These are phyloP conservation scores for Myxozyma sirexii DNA, from an alignment of 805 yeast genomes.

Conservation along the genomic window DNA sequence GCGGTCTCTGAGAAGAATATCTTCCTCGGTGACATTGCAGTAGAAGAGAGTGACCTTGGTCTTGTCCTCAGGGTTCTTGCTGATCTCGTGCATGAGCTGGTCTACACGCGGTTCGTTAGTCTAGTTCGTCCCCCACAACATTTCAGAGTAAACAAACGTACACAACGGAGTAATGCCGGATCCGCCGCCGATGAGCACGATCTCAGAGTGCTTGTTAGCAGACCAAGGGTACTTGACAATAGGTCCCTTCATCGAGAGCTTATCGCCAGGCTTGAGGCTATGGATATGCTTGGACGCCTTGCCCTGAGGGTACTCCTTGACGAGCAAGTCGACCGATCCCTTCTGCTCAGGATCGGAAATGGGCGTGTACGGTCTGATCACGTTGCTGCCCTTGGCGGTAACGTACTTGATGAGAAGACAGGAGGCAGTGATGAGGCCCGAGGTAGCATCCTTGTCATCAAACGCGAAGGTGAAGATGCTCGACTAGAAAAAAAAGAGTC, in stretches of 20 bases:
- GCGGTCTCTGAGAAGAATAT: slow-evolving; percentile 77
- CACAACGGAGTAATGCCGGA: slow-evolving; percentile 91
- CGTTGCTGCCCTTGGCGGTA: slow-evolving; percentile 78
- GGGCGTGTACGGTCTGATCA: slow-evolving; percentile 85
- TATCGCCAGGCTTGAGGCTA: slow-evolving; percentile 72
- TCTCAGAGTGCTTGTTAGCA: slow-evolving; percentile 77
- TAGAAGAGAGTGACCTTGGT: slow-evolving; percentile 83
- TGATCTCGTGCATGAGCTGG: slow-evolving; percentile 76
- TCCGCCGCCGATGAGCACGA: slow-evolving; percentile 92
- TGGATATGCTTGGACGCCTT: slow-evolving; percentile 77
- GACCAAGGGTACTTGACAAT: slow-evolving; percentile 87
- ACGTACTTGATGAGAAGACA: slow-evolving; percentile 73
- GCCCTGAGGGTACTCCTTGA: slow-evolving; percentile 85
- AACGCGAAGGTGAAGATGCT: slow-evolving; percentile 34
- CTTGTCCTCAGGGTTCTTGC: slow-evolving; percentile 80
- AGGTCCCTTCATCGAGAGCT: slow-evolving; percentile 92
- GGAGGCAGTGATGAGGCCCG: slow-evolving; percentile 58
- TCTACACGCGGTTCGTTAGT: background rate
- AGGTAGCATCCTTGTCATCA: slow-evolving; percentile 31
- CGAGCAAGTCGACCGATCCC: slow-evolving; percentile 77
- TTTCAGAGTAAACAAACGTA: background rate
- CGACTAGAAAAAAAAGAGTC: slow-evolving; percentile 10
- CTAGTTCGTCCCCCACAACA: background rate
- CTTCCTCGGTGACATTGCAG: slow-evolving; percentile 77
- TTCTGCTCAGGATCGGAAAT: slow-evolving; percentile 65